Conservation (phyloP, 2,329 filamentous ascomycete genomes). For the Bisporella sp. region DNA sequence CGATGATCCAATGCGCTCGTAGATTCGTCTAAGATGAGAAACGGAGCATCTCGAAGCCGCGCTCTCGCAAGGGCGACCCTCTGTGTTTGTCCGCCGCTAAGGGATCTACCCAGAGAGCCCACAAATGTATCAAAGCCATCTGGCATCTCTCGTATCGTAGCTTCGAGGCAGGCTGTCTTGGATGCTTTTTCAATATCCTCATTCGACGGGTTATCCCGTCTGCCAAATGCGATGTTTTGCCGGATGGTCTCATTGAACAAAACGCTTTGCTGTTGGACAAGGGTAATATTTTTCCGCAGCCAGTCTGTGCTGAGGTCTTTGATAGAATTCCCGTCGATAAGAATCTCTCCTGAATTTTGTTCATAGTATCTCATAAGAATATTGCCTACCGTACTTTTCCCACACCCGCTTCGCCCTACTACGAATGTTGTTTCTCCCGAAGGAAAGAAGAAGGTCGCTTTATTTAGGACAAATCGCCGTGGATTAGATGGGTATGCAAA, state of each 20-base stretch:
- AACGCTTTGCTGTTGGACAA: conserved; percentile 76
- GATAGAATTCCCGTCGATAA: conserved; percentile 59
- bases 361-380: conserved; percentile 74
- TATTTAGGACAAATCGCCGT: conserved; percentile 49
- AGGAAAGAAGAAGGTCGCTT: conserved; percentile 62
- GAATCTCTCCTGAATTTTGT: conserved; percentile 56
- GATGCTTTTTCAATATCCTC: conserved; percentile 55
- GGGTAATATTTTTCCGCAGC: conserved; percentile 69
- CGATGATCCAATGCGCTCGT: conserved; percentile 80
- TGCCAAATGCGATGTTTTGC: conserved; percentile 72
- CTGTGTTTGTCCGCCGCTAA: conserved; percentile 84
- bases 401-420: conserved; percentile 80
- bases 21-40: conserved; percentile 82
- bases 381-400: conserved; percentile 83
- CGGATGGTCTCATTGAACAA: conserved; percentile 77
- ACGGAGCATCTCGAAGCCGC: conserved; percentile 65
- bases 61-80: conserved; percentile 75
- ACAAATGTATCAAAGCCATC: conserved; percentile 65
- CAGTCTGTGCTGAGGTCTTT: conserved; percentile 58
- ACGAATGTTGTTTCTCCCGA: conserved; percentile 71
- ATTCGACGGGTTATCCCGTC: conserved; percentile 41
- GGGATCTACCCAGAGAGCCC: conserved; percentile 57
- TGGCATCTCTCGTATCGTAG: conserved; percentile 60
- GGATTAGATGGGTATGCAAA: conserved; percentile 76
- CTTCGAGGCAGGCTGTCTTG: conserved; percentile 60